Evolutionary conservation across 257 asterid species (phyloP).

Genomic region (Capsicum pubescens): DNA sequence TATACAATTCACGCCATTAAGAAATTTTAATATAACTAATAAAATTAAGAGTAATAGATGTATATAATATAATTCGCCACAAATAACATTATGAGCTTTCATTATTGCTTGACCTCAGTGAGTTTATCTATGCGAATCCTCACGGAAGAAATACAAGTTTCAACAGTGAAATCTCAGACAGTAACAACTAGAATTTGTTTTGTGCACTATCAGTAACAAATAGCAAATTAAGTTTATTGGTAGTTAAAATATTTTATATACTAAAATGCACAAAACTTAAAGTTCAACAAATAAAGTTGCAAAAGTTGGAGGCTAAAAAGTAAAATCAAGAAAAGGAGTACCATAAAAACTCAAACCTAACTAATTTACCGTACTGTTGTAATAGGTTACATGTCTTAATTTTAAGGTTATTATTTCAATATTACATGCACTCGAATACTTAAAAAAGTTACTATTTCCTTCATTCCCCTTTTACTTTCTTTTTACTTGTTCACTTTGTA

Average conservation of each 20-base stretch:
- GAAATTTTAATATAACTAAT: background rate
- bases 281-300: background rate
- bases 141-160: background rate
- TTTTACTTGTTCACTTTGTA: too few relatives aligned
- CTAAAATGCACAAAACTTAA: too few relatives aligned
- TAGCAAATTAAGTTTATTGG: too few relatives aligned
- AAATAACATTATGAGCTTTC: background rate
- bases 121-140: background rate
- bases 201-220: too few relatives aligned
- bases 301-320: background rate
- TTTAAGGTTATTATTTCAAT: background rate
- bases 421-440: background rate
- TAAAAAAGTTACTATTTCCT: background rate
- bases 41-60: background rate
- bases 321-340: background rate
- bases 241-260: too few relatives aligned
- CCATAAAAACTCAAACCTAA: background rate
- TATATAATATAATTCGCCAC: background rate
- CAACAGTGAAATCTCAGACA: background rate
- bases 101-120: background rate
- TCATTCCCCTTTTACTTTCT: too few relatives aligned
- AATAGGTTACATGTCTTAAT: background rate
- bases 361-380: too few relatives aligned
- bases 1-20: conserved; percentile 12
- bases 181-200: too few relatives aligned